These are phyloP conservation scores for Colletotrichum euphorbiae DNA, from an alignment of 2,329 filamentous ascomycete species.

Conservation along the genomic window DNA sequence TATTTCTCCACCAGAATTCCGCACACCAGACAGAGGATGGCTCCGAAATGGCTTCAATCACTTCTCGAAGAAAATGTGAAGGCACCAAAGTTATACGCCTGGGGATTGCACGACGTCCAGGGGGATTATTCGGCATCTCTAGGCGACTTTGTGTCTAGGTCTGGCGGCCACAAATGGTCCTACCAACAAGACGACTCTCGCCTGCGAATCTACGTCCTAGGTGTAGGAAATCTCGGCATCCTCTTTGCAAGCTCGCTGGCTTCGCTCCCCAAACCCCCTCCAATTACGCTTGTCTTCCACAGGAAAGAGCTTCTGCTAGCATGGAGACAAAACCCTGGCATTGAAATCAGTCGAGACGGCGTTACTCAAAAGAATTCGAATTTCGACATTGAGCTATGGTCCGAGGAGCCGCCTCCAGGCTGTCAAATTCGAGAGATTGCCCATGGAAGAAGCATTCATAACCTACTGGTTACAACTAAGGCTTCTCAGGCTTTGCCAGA, in stretches of 20 bases:
- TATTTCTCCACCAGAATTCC: not conserved
- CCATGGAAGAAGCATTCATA: slow-evolving; percentile 64
- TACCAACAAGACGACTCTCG: not conserved
- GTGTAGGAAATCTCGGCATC: slow-evolving; percentile 83
- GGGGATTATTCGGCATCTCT: not conserved
- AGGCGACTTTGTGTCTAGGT: not conserved
- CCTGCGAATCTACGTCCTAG: slow-evolving; percentile 79
- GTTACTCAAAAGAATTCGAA: slow-evolving; percentile 47
- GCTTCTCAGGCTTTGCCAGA: slow-evolving; percentile 75
- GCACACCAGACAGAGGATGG: slow-evolving; percentile 10
- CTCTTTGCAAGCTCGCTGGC: slow-evolving; percentile 81
- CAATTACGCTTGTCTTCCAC: slow-evolving; percentile 85
- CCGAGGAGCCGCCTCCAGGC: slow-evolving; percentile 53
- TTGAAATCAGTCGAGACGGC: slow-evolving; percentile 57
- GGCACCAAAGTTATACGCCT: slow-evolving; percentile 52
- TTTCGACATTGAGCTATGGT: slow-evolving; percentile 68
- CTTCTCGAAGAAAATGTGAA: slow-evolving; percentile 42
- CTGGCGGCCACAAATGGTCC: not conserved
- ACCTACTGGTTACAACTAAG: slow-evolving; percentile 85
- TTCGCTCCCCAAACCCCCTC: slow-evolving; percentile 69
- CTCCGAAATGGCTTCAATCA: slow-evolving; percentile 48
- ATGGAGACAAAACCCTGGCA: slow-evolving; percentile 58
- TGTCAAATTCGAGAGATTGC: slow-evolving; percentile 56
- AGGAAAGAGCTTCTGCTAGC: slow-evolving; percentile 60
- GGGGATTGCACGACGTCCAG: slow-evolving; percentile 48